phyloP scores from a whole-genome alignment of 129 eudicot species.

The Gnaphalium uliginosum region DNA sequence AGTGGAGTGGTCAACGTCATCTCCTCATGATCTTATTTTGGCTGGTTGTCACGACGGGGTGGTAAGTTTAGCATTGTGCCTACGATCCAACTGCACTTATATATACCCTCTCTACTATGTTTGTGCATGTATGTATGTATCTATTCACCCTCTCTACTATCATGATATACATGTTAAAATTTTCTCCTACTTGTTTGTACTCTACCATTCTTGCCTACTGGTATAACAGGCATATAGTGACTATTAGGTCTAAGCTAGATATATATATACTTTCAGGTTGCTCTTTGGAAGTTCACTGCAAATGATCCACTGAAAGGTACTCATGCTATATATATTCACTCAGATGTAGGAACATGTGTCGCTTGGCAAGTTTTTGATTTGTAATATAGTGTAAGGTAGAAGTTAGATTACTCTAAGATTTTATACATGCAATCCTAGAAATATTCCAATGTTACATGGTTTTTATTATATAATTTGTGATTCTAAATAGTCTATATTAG shows the following conservation, averaged over 20 bases:
- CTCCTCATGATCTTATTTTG: slow-evolving; percentile 85
- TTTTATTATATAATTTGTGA: too few species aligned
- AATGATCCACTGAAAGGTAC: slow-evolving; percentile 60
- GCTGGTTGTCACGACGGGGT: slow-evolving; percentile 99
- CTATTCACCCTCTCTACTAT: not conserved
- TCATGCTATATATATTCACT: not conserved
- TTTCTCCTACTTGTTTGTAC: not conserved
- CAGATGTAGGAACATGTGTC: not conserved
- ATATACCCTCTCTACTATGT: not conserved
- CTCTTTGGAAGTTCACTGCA: slow-evolving; percentile 80
- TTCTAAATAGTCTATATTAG: not conserved
- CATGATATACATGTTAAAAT: not conserved
- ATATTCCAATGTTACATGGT: not conserved
- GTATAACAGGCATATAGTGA: not conserved
- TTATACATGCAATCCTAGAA: not conserved
- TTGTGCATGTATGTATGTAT: not conserved
- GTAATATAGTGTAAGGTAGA: not conserved
- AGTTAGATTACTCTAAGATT: not conserved
- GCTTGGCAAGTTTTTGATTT: not conserved
- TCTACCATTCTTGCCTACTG: too few species aligned
- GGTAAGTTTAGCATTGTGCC: slow-evolving; percentile 45
- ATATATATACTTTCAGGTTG: slow-evolving; percentile 59
- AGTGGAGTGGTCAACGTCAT: slow-evolving; percentile 87
- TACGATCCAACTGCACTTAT: not conserved
- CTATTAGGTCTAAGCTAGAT: not conserved